A percentile compares a stretch with the other conserved stretches of the same genome.
Conservation (phyloP, 169 alveolate species). For the Plasmodium malariae region DNA sequence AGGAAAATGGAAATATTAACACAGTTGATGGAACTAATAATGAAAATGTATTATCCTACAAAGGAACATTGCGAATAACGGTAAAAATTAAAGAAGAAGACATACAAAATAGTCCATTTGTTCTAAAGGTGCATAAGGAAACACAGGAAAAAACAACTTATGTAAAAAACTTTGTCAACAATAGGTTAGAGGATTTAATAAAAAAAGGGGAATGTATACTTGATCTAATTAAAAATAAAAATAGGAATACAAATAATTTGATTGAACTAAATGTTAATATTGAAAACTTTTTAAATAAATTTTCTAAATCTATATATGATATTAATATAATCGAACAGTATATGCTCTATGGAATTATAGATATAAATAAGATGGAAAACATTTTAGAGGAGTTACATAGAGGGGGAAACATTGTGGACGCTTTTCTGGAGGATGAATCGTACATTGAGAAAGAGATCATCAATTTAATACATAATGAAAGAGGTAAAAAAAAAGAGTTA, state of each 20-base stretch:
- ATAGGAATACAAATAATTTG: conserved; percentile 40
- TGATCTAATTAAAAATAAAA: conserved; percentile 55
- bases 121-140: conserved; percentile 35
- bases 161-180: conserved; percentile 48
- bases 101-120: conserved; percentile 58
- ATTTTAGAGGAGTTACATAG: conserved; percentile 18
- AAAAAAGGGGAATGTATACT: conserved; percentile 34
- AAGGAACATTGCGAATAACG: conserved; percentile 32
- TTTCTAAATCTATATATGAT: conserved; percentile 57
- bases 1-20: not conserved
- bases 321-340: conserved; percentile 55
- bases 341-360: conserved; percentile 27
- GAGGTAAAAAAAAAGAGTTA: not conserved
- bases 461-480: conserved; percentile 28
- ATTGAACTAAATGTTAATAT: conserved; percentile 44
- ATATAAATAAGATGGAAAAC: conserved; percentile 13
- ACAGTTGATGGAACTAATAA: not conserved
- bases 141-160: conserved; percentile 22
- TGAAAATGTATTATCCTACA: not conserved
- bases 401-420: conserved; percentile 17
- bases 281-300: conserved; percentile 30
- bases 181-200: conserved; percentile 61
- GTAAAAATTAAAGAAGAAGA: conserved; percentile 61
- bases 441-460: conserved; percentile 35
- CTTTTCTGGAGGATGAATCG: conserved; percentile 43